Conservation (phyloP, 495 filamentous ascomycete genomes). For the Penicillium steckii region DNA sequence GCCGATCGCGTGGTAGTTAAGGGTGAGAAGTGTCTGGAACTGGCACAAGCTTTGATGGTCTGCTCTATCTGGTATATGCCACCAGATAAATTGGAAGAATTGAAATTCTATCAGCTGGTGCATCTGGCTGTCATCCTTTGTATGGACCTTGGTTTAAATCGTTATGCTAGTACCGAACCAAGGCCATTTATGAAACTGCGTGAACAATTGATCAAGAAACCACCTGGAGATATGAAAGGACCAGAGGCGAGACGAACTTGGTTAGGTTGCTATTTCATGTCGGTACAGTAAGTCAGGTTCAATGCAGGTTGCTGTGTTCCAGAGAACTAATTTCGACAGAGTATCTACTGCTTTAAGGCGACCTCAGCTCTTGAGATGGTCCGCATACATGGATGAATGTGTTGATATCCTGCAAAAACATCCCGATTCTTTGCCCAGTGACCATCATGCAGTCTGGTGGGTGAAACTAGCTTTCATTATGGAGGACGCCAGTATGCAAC, state of each 20-base stretch:
- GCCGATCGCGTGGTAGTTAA: slow-evolving; percentile 72
- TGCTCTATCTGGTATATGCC: slow-evolving; percentile 78
- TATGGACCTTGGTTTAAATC: slow-evolving; percentile 82
- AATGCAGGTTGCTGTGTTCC: not conserved
- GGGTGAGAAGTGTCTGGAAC: slow-evolving; percentile 80
- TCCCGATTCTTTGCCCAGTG: slow-evolving; percentile 68
- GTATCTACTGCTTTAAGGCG: slow-evolving; percentile 75
- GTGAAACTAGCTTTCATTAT: slow-evolving; percentile 75
- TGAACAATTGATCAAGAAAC: slow-evolving; percentile 38
- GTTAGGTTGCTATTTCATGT: slow-evolving; percentile 79
- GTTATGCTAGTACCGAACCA: slow-evolving; percentile 25
- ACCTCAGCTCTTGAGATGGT: slow-evolving; percentile 80
- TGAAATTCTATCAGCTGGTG: slow-evolving; percentile 87
- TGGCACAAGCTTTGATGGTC: slow-evolving; percentile 78
- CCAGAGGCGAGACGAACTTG: slow-evolving; percentile 77
- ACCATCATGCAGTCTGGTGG: slow-evolving; percentile 71
- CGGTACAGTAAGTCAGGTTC: slow-evolving; percentile 44
- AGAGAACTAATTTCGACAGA: slow-evolving; percentile 54
- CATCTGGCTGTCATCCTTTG: slow-evolving; percentile 83
- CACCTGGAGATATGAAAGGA: slow-evolving; percentile 54
- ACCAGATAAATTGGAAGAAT: slow-evolving; percentile 78
- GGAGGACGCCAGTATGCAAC: slow-evolving; percentile 74
- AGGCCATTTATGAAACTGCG: slow-evolving; percentile 30
- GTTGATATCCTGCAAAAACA: slow-evolving; percentile 70
- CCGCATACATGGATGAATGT: slow-evolving; percentile 82